Conservation (phyloP, 1,139 yeast genomes). For the Meyerozyma athensensis region DNA sequence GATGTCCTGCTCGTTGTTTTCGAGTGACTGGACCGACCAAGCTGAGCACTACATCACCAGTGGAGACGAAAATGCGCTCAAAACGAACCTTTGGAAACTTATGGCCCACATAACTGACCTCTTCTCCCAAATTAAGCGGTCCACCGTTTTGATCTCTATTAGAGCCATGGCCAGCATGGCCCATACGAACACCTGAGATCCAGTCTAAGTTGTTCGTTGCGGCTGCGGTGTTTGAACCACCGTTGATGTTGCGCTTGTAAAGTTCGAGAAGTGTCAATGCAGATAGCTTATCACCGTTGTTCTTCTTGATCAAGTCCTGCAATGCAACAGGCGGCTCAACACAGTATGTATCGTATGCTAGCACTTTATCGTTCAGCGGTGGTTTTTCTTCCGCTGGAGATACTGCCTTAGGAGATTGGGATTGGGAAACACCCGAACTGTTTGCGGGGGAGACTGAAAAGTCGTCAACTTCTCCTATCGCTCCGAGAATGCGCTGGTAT, state of each 20-base stretch:
- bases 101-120: slow-evolving; percentile 83
- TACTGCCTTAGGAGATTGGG: neutral
- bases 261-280: slow-evolving; percentile 32
- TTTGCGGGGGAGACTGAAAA: slow-evolving; percentile 1
- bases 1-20: slow-evolving; percentile 3
- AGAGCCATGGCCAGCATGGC: slow-evolving; percentile 42
- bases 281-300: slow-evolving; percentile 34
- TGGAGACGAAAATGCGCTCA: slow-evolving; percentile 82
- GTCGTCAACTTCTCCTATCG: slow-evolving; percentile 16
- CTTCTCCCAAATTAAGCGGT: slow-evolving; percentile 81
- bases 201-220: slow-evolving; percentile 74
- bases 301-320: slow-evolving; percentile 27
- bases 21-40: slow-evolving; percentile 65
- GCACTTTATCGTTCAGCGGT: slow-evolving; percentile 6
- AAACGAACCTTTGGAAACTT: slow-evolving; percentile 83
- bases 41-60: slow-evolving; percentile 73
- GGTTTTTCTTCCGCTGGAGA: slow-evolving; percentile 3
- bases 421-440: neutral
- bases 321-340: slow-evolving; percentile 36
- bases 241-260: slow-evolving; percentile 25
- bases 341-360: slow-evolving; percentile 33
- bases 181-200: slow-evolving; percentile 89
- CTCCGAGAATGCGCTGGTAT: slow-evolving; percentile 25
- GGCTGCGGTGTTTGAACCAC: slow-evolving; percentile 20
- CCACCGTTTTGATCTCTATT: slow-evolving; percentile 13